These are phyloP conservation scores for Phytopythium chamaehyphon DNA, from an alignment of 352 stramenopile species.

Conservation along the genomic window DNA sequence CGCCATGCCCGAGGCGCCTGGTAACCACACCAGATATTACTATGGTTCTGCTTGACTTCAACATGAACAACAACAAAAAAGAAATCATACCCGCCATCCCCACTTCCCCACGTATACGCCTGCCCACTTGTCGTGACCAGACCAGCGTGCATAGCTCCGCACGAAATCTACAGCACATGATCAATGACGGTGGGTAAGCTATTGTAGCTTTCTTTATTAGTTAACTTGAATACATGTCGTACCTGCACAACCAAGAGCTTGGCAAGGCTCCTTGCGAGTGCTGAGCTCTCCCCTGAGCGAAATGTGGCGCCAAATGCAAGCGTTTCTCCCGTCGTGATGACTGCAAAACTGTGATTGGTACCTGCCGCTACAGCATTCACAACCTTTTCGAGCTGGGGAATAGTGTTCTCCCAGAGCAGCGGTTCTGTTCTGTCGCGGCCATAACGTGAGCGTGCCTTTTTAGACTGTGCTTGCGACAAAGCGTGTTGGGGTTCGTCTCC, in stretches of 20 bases:
- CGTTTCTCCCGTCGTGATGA: constrained; percentile 47
- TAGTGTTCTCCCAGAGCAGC: constrained; percentile 61
- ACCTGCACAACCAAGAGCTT: constrained; percentile 66
- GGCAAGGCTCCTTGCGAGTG: constrained; percentile 40
- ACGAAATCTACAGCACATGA: constrained; percentile 71
- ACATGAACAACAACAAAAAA: constrained; percentile 2
- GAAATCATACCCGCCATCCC: constrained; percentile 69
- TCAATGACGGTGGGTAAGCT: too few relatives aligned
- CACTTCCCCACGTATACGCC: constrained; percentile 77
- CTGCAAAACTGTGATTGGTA: constrained; percentile 68
- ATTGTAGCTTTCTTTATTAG: too few relatives aligned
- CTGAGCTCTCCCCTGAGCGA: constrained; percentile 55
- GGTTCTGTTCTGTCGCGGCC: constrained; percentile 57
- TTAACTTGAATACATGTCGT: background rate
- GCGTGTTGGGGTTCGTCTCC: constrained; percentile 62
- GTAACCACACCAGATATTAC: background rate
- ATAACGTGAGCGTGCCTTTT: constrained; percentile 56
- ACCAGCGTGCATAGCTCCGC: constrained; percentile 69
- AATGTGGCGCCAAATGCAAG: constrained; percentile 70
- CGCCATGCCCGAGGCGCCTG: constrained; percentile 70
- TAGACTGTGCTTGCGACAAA: constrained; percentile 42
- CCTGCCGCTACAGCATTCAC: constrained; percentile 53
- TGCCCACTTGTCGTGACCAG: constrained; percentile 72
- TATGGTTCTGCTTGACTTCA: background rate
- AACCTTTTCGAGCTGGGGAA: constrained; percentile 35